Evolutionary conservation across 2,329 filamentous ascomycete species (phyloP).

Genomic region (Fusarium haematococcum): DNA sequence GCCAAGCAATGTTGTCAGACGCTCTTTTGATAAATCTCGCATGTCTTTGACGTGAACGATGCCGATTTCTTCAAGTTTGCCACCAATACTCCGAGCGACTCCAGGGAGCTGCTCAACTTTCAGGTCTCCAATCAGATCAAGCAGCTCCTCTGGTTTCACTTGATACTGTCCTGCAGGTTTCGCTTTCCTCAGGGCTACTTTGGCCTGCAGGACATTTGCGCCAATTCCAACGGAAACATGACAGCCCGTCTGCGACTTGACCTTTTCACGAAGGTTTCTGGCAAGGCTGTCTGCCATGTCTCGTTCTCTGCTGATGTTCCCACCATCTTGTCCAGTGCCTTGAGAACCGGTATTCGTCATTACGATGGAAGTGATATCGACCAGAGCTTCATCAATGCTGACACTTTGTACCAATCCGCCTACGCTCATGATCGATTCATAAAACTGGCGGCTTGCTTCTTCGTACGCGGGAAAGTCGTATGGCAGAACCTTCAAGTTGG

Average conservation of each 20-base stretch:
- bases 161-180: slow-evolving; percentile 96
- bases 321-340: slow-evolving; percentile 72
- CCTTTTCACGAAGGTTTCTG: slow-evolving; percentile 70
- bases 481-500: slow-evolving; percentile 87
- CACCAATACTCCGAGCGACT: slow-evolving; percentile 89
- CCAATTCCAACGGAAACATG: slow-evolving; percentile 94
- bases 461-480: slow-evolving; percentile 98
- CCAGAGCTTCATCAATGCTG: slow-evolving; percentile 92
- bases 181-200: slow-evolving; percentile 88
- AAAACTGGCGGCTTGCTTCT: slow-evolving; percentile 88
- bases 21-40: slow-evolving; percentile 80
- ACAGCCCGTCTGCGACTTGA: slow-evolving; percentile 83
- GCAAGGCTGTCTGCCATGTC: slow-evolving; percentile 79
- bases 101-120: slow-evolving; percentile 87
- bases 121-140: slow-evolving; percentile 81
- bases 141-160: slow-evolving; percentile 82
- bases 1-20: slow-evolving; percentile 78
- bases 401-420: slow-evolving; percentile 93
- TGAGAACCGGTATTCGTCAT: slow-evolving; percentile 73
- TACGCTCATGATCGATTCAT: slow-evolving; percentile 82
- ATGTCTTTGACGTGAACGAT: slow-evolving; percentile 87
- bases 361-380: slow-evolving; percentile 83
- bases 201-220: slow-evolving; percentile 89
- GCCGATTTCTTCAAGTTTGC: slow-evolving; percentile 88
- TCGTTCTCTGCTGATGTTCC: slow-evolving; percentile 81